Conservation (phyloP, 2,329 filamentous ascomycete species). For the Fusarium dimerum region DNA sequence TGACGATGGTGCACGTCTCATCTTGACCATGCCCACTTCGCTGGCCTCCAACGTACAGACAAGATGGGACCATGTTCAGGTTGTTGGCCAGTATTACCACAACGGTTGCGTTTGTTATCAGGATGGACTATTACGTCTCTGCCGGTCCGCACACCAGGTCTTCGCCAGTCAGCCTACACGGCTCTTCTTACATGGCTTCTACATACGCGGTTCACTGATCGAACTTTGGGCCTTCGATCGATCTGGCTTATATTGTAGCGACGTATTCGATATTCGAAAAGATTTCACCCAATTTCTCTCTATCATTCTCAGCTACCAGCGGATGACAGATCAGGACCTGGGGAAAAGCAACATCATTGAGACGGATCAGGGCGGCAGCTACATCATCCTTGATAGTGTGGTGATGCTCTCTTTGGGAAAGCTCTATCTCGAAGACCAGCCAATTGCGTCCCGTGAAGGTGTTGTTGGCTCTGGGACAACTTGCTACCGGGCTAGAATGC, state of each 20-base stretch:
- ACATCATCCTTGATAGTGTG: slow-evolving; percentile 9
- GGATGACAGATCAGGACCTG: slow-evolving; percentile 32
- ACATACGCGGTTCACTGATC: slow-evolving; percentile 32
- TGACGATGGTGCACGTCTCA: slow-evolving; percentile 3
- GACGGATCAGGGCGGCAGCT: slow-evolving; percentile 24
- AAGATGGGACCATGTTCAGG: slow-evolving; percentile 14
- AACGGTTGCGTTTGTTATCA: slow-evolving; percentile 8
- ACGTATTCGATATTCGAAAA: slow-evolving; percentile 31
- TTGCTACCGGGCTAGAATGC: slow-evolving; percentile 32
- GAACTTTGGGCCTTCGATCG: slow-evolving; percentile 41
- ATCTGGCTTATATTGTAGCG: slow-evolving; percentile 36
- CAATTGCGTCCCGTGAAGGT: slow-evolving; percentile 25
- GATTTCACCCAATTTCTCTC: slow-evolving; percentile 31
- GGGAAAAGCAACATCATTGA: slow-evolving; percentile 24
- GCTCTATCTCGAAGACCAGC: slow-evolving; percentile 32
- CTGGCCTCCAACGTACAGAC: slow-evolving; percentile 3
- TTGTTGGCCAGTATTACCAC: slow-evolving; percentile 14
- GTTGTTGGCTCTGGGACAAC: slow-evolving; percentile 34
- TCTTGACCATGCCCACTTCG: slow-evolving; percentile 7
- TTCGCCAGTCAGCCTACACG: slow-evolving; percentile 35
- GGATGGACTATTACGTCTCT: slow-evolving; percentile 17
- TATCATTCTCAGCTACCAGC: slow-evolving; percentile 32
- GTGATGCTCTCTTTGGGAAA: slow-evolving; percentile 21
- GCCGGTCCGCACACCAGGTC: slow-evolving; percentile 22
- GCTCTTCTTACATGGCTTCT: slow-evolving; percentile 40